Conservation (phyloP, 257 asterid species). For the Solanum infundibuliforme region DNA sequence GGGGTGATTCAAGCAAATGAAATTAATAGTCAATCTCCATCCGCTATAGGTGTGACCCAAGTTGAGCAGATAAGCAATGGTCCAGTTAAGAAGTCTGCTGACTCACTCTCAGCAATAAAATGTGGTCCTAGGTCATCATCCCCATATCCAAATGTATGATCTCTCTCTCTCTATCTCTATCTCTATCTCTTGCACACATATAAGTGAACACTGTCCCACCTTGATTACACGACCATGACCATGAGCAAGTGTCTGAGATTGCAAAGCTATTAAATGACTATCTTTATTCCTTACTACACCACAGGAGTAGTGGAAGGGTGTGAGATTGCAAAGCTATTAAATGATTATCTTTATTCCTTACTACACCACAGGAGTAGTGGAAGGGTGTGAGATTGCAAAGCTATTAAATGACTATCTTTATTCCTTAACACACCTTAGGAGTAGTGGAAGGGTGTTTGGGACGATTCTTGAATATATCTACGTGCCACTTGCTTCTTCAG, state of each 20-base stretch:
- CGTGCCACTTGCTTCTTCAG: background rate
- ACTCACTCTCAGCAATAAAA: constrained; percentile 15
- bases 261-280: background rate
- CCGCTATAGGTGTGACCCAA: background rate
- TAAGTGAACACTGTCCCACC: background rate
- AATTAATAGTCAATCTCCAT: constrained; percentile 8
- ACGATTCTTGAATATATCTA: background rate
- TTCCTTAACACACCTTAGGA: background rate
- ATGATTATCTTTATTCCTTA: background rate
- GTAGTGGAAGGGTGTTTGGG: background rate
- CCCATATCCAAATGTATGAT: constrained; percentile 70
- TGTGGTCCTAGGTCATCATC: constrained; percentile 40
- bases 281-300: background rate
- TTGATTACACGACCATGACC: background rate
- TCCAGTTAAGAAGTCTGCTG: constrained; percentile 12
- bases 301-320: background rate
- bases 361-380: background rate
- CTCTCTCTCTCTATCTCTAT: background rate
- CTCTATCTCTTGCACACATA: background rate
- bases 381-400: background rate
- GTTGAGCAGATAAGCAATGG: constrained; percentile 24
- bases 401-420: background rate
- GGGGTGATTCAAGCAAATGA: constrained; percentile 11
- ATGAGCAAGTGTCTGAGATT: background rate
- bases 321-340: background rate